A percentile compares a stretch with the other conserved stretches of the same genome.
Conservation (phyloP, 768 basidiomycete species). For the Auriscalpium vulgare region DNA sequence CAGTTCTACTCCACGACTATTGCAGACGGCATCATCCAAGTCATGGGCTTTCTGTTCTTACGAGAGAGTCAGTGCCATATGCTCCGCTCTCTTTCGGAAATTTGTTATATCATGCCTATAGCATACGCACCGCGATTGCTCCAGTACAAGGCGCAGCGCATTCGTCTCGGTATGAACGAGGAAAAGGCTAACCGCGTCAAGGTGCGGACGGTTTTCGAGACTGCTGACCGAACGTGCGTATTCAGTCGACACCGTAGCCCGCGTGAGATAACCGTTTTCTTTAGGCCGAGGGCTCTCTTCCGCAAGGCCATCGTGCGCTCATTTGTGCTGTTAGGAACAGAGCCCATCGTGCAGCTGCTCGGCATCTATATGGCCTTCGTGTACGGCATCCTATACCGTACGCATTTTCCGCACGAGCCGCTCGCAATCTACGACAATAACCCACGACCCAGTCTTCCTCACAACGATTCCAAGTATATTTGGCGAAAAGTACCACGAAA, state of each 20-base stretch:
- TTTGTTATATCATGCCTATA: background rate
- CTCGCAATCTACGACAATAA: background rate
- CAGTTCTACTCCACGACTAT: constrained; percentile 23
- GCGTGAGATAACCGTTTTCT: background rate
- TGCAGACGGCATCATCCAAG: constrained; percentile 44
- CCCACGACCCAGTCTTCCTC: constrained; percentile 42
- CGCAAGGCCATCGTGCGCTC: constrained; percentile 52
- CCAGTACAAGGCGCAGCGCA: constrained; percentile 41
- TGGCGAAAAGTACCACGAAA: constrained; percentile 42
- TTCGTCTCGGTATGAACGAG: constrained; percentile 36
- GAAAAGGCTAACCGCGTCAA: constrained; percentile 34
- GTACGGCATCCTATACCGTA: constrained; percentile 33
- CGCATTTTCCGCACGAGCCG: background rate
- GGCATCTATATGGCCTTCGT: constrained; percentile 63
- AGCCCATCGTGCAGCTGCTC: constrained; percentile 62
- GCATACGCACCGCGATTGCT: constrained; percentile 27
- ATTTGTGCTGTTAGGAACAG: constrained; percentile 49
- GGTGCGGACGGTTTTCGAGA: constrained; percentile 43
- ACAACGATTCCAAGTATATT: constrained; percentile 60
- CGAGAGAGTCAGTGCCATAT: constrained; percentile 45
- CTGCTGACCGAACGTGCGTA: constrained; percentile 34
- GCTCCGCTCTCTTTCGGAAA: no score
- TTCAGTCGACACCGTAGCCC: background rate
- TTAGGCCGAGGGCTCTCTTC: constrained; percentile 47
- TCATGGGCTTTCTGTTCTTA: constrained; percentile 46